These are phyloP conservation scores for Sextonia rubra DNA, from an alignment of 164 flowering plant species.

Conservation along the genomic window DNA sequence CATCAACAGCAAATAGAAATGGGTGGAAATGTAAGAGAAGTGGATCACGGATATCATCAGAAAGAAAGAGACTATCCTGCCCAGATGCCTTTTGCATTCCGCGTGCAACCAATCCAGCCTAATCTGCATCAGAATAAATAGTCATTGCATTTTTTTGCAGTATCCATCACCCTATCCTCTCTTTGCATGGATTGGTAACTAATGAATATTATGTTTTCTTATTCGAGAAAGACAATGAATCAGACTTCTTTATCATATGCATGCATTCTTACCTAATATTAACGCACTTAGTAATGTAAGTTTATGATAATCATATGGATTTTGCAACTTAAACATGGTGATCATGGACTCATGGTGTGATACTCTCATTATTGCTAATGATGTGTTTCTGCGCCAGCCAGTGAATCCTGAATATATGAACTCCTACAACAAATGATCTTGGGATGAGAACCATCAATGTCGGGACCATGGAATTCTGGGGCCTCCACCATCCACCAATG, in stretches of 20 bases:
- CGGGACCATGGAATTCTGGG: no score
- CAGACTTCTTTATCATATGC: neutral
- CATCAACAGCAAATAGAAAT: constrained; percentile 34
- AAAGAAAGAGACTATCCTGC: constrained; percentile 25
- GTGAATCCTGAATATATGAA: no score
- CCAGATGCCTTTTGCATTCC: constrained; percentile 51
- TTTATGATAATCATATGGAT: neutral
- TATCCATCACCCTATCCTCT: no score
- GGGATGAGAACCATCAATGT: no score
- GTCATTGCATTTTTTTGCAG: neutral
- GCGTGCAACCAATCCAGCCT: constrained; percentile 71
- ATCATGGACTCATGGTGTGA: neutral
- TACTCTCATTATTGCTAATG: neutral
- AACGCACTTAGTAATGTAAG: neutral
- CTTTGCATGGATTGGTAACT: neutral
- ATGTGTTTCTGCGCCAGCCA: neutral
- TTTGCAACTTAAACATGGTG: neutral
- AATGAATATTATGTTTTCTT: neutral
- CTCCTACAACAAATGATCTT: no score
- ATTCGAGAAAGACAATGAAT: neutral
- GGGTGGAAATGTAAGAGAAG: constrained; percentile 26
- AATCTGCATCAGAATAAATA: constrained; percentile 44
- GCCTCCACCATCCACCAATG: no score
- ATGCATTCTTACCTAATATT: no score
- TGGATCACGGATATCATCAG: constrained; percentile 29